Base-by-base conservation (phyloP, 208 protist species). In the Angomonas ambiguus region DNA sequence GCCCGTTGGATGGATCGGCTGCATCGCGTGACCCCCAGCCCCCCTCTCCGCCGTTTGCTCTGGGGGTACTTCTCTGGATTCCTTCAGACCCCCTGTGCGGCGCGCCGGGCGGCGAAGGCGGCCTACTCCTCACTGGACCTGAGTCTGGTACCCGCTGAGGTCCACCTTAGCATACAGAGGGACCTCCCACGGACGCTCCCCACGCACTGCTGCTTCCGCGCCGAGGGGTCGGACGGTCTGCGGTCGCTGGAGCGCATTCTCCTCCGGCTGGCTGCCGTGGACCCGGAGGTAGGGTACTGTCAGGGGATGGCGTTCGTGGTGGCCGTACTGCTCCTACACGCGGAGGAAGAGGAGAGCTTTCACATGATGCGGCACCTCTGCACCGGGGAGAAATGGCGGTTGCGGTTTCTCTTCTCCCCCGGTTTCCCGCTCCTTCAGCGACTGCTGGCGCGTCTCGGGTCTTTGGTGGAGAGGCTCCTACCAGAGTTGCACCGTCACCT, bases 251-350 rank as follows among this genome's bases (percentile, higher is more conserved):
- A 38, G 0, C 74, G 79, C 25, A 53, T 93, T 20, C 69, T 93
- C 18, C 53, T 28, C 42, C 82, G 77, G 0, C 87, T 80, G 60
- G 62, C 66, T 13, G 59, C 57, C 10, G 49, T 73, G 53, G 80
- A 94, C 57, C 67, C 71, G 1, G 74, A 76, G 32, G 79, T 88
- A n/a, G 88, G 85, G 11, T 93, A 93, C 65, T 85, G 78, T 42
- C 87, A 93, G 51, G 87, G 87, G 10, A 91, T 93, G 84, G 80
- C 68, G 32, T 93, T 93, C 57, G 61, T 88, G 25, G 81, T 71
- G 2, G 79, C 75, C 6, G 48, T 82, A 32, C 34, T 87, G 51
- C 66, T 89, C 2, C 51, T 88, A 42, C 67, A 84, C 48, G 59
- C 77, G 1, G 65, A 72, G 4, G 87, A 93, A 71, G 51, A 64